A percentile compares a stretch with the other conserved stretches of the same genome.
Conservation (phyloP, 1,284 basidiomycete genomes). For the Pyrrhoderma noxium region DNA sequence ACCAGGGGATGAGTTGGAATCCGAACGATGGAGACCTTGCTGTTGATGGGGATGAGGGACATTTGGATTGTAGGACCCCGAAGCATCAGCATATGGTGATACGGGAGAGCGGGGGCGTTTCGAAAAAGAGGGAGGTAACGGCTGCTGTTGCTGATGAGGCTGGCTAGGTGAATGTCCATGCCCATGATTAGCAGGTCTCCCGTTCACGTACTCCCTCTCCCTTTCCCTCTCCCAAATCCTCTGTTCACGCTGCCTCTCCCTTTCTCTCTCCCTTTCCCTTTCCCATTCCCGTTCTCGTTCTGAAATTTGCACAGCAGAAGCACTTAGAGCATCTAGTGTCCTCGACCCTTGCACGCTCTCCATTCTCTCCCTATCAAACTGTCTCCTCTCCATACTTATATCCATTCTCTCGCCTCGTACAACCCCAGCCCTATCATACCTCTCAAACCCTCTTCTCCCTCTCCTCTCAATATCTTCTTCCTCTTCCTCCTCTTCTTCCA, state of each 20-base stretch:
- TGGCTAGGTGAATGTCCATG: not conserved
- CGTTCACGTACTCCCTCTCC: slow-evolving; percentile 8
- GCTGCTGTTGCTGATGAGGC: not conserved
- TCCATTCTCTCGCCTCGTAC: slow-evolving; percentile 2
- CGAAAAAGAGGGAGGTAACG: too few relatives aligned
- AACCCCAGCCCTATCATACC: not conserved
- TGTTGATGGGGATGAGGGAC: too few relatives aligned
- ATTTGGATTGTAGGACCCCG: too few relatives aligned
- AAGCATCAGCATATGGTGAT: too few relatives aligned
- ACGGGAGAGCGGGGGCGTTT: too few relatives aligned
- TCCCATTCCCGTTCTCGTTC: too few relatives aligned
- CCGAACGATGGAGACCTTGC: too few relatives aligned
- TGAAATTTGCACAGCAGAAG: too few relatives aligned
- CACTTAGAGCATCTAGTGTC: too few relatives aligned
- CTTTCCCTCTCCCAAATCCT: not conserved
- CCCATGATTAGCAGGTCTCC: not conserved
- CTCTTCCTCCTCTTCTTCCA: not conserved
- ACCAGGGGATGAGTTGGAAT: too few relatives aligned
- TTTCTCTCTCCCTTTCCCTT: not conserved
- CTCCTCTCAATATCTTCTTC: not conserved
- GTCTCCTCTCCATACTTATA: slow-evolving; percentile 2
- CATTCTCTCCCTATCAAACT: too few relatives aligned
- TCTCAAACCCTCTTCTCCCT: not conserved
- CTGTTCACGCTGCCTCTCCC: not conserved
- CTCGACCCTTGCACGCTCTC: not conserved